Percentiles rank a stretch among this genome's conserved stretches.
These are phyloP conservation scores for Leccinum solheimii DNA, from an alignment of 1,284 basidiomycete species.

Conservation along the genomic window DNA sequence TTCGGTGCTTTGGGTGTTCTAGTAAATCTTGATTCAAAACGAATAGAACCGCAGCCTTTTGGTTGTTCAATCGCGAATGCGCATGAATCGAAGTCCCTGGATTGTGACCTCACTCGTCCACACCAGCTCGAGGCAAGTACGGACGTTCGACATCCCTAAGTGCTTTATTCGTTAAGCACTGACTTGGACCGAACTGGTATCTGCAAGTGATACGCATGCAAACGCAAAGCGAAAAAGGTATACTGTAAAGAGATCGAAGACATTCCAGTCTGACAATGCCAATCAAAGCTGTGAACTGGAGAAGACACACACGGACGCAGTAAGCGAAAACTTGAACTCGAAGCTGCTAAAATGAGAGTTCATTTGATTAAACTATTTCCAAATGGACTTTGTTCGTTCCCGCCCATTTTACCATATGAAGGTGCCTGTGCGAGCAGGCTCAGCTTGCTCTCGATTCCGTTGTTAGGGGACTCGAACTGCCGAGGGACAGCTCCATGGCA, in stretches of 20 bases:
- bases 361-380: background rate
- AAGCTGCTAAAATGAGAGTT: background rate
- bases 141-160: background rate
- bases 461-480: background rate
- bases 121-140: background rate
- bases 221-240: background rate
- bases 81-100: background rate
- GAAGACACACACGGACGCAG: background rate
- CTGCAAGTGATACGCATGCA: background rate
- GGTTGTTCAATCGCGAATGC: background rate
- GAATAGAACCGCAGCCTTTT: background rate
- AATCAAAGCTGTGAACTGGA: background rate
- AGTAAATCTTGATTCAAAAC: background rate
- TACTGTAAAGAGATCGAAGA: background rate
- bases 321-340: background rate
- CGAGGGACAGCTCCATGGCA: background rate
- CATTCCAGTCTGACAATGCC: background rate
- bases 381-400: background rate
- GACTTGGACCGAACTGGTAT: background rate
- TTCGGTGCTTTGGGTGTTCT: background rate
- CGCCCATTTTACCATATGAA: background rate
- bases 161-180: background rate
- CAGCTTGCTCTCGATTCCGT: background rate
- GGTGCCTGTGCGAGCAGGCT: background rate
- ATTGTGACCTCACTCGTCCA: background rate